Evolutionary conservation across 108 stramenopile species (phyloP), one percentile per base, ranked within the genome.

Genomic region (Nitzschia sp.): DNA sequence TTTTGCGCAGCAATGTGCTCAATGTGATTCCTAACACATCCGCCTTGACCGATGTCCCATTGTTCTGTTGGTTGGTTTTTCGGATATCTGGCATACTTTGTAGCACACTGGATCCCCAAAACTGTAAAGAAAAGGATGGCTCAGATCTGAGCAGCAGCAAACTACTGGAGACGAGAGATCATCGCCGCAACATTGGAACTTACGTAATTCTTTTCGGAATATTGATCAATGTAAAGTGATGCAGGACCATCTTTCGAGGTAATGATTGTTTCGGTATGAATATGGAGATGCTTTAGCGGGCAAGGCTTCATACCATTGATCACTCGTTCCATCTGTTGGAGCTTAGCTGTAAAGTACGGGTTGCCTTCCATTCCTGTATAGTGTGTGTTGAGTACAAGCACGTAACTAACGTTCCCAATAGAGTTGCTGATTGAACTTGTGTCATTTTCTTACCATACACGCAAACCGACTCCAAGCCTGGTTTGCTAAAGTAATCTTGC

Each of bases 311-410:
- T 70, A 2, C 29, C 46, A 58, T 49, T 60, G 34, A 70, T 34
- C 4, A 64, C 18, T 3, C 38, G 59, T 32, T 79, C 54, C 54
- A 74, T 23, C 1, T 15, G n/a, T 31, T 64, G 72, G 27, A 79
- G 55, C 24, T 38, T 30, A 23, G 6, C 11, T 0, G 72, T 79
- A 59, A 79, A 79, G 21, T 46, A 34, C 3, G 78, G 78, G 48
- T 79, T 79, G 11, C 78, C 78, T 34, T 79, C 78, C 36, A 74
- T 57, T n/a, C n/a, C n/a, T n/a, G n/a, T n/a, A n/a, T n/a, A n/a
- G n/a, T n/a, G n/a, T n/a, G n/a, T n/a, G n/a, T n/a, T n/a, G n/a
- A n/a, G n/a, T n/a, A n/a, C n/a, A n/a, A n/a, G n/a, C n/a, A n/a
- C n/a, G n/a, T n/a, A n/a, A n/a, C n/a, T n/a, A n/a, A n/a, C n/a